Evolutionary conservation across 139 green algal species (phyloP).

Genomic region (Chlorella vulgaris): DNA sequence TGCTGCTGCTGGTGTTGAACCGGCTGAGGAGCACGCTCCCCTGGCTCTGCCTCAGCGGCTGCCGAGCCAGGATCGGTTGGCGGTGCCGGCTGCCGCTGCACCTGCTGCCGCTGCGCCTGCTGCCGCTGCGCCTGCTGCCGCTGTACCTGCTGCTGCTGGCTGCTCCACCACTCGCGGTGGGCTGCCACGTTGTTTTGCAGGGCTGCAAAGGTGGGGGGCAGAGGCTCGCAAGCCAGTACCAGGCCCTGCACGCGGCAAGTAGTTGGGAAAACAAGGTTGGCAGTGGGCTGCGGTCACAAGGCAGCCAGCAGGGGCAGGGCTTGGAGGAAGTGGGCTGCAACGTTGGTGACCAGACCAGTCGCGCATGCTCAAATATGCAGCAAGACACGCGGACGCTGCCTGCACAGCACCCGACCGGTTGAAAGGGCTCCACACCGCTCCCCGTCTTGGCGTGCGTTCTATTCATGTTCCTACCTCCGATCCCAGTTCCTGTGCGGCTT

Average conservation of each 20-base stretch:
- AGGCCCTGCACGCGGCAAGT: background rate
- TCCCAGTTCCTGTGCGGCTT: background rate
- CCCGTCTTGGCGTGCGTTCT: background rate
- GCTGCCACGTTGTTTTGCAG: background rate
- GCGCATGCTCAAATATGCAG: too few species aligned
- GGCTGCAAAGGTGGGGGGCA: conserved; percentile 5
- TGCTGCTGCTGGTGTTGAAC: background rate
- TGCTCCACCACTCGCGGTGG: conserved; percentile 4
- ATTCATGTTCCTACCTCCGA: background rate
- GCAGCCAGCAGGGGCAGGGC: background rate
- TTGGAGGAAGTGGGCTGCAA: background rate
- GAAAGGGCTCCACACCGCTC: background rate
- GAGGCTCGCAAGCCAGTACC: conserved; percentile 8
- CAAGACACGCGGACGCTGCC: too few species aligned
- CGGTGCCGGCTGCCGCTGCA: too few species aligned
- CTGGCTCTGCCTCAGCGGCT: too few species aligned
- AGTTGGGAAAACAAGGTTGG: background rate
- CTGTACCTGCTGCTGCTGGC: too few species aligned
- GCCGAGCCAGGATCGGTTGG: too few species aligned
- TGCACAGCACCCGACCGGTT: background rate
- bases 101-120: conserved; percentile 14
- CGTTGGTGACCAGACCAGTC: too few species aligned
- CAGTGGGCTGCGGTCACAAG: too few species aligned
- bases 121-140: background rate
- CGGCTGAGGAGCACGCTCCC: too few species aligned